Percentiles rank a stretch among this genome's conserved stretches.
Conservation (phyloP, 2,329 filamentous ascomycete species). For the Fusarium kyushuense region DNA sequence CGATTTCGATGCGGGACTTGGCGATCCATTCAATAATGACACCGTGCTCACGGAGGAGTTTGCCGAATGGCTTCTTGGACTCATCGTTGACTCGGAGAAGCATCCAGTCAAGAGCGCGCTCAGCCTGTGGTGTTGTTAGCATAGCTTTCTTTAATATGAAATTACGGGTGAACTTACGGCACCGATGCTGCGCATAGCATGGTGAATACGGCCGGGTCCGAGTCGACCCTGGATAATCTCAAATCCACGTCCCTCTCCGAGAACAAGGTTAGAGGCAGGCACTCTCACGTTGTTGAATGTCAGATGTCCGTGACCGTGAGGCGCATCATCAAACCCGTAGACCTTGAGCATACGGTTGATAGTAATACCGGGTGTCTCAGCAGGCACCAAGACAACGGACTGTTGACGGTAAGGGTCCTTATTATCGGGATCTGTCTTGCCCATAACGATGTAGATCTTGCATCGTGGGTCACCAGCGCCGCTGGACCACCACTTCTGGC, state of each 20-base stretch:
- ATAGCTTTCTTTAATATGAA: no score
- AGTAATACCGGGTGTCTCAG: conserved; percentile 84
- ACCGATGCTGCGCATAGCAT: conserved; percentile 95
- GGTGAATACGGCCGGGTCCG: conserved; percentile 95
- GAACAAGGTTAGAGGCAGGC: conserved; percentile 83
- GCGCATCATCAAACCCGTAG: conserved; percentile 98
- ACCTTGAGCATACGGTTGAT: conserved; percentile 93
- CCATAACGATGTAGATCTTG: conserved; percentile 96
- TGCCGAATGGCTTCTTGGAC: conserved; percentile 89
- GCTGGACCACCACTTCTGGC: conserved; percentile 99
- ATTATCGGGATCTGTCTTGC: conserved; percentile 85
- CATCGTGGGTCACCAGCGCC: conserved; percentile 94
- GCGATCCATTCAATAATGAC: conserved; percentile 97
- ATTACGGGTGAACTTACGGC: conserved; percentile 64
- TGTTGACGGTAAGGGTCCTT: conserved; percentile 87
- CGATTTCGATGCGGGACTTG: conserved; percentile 91
- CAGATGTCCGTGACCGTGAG: conserved; percentile 96
- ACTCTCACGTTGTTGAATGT: conserved; percentile 91
- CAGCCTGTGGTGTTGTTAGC: conserved; percentile 64
- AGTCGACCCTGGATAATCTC: conserved; percentile 98
- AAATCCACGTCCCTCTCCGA: conserved; percentile 94
- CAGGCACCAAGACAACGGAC: conserved; percentile 90
- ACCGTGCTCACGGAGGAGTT: conserved; percentile 87
- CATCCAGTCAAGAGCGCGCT: conserved; percentile 94
- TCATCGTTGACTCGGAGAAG: conserved; percentile 94